These are phyloP conservation scores for Streptanthus diversifolius DNA, from an alignment of 345 rosid species.

Conservation along the genomic window DNA sequence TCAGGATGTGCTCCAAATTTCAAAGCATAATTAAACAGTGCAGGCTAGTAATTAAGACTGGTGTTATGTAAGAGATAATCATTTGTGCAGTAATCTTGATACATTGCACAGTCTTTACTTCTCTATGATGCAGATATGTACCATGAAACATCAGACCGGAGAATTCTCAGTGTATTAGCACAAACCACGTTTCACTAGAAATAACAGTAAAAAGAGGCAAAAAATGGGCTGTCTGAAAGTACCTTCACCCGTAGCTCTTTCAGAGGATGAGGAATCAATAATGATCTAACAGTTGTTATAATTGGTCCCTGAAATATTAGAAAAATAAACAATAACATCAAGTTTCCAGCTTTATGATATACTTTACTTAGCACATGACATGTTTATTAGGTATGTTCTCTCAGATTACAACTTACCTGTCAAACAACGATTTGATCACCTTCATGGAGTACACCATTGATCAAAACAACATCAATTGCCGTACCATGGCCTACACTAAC, in stretches of 20 bases:
- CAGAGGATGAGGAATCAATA: slow-evolving; percentile 97
- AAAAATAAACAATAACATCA: slow-evolving; percentile 12
- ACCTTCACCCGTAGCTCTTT: slow-evolving; percentile 96
- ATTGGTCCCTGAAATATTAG: slow-evolving; percentile 70
- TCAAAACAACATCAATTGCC: slow-evolving; percentile 93
- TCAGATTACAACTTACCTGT: slow-evolving; percentile 54
- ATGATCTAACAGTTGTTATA: slow-evolving; percentile 75
- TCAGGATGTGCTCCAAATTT: slow-evolving; percentile 14
- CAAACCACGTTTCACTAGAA: neutral
- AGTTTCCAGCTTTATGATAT: neutral
- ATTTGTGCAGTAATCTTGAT: slow-evolving; percentile 95
- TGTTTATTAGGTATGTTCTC: slow-evolving; percentile 9
- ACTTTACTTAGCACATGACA: neutral
- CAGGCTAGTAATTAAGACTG: neutral
- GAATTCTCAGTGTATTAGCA: neutral
- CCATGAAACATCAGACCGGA: slow-evolving; percentile 57
- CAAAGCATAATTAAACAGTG: neutral
- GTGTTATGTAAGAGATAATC: neutral
- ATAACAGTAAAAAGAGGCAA: neutral
- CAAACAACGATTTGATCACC: slow-evolving; percentile 95
- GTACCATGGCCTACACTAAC: slow-evolving; percentile 93
- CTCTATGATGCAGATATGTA: slow-evolving; percentile 73
- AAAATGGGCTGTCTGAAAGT: slow-evolving; percentile 1
- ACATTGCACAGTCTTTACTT: slow-evolving; percentile 92
- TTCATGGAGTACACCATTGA: slow-evolving; percentile 84